Percentiles rank a stretch among this genome's conserved stretches.
Conservation (phyloP, 2,329 filamentous ascomycete species). For the Aspergillus hiratsukae region DNA sequence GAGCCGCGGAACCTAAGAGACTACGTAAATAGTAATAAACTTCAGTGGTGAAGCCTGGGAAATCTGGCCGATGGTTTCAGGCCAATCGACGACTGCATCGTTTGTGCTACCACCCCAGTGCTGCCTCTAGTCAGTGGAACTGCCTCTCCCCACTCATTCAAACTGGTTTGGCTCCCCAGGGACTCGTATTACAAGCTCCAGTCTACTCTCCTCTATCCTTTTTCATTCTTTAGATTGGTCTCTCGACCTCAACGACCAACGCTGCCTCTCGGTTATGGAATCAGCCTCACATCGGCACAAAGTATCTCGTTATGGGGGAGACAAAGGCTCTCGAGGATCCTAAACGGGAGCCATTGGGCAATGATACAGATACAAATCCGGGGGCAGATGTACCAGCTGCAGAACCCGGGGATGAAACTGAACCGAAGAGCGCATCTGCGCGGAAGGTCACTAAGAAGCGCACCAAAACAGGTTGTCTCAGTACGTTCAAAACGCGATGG, state of each 20-base stretch:
- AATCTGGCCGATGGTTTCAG: background rate
- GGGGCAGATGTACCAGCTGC: conserved; percentile 3
- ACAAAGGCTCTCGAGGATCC: background rate
- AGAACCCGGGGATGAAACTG: conserved; percentile 9
- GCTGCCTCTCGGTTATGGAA: background rate
- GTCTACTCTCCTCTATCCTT: background rate
- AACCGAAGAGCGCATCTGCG: conserved; percentile 14
- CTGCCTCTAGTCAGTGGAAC: background rate
- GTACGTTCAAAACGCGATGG: conserved; percentile 48
- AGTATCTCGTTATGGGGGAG: background rate
- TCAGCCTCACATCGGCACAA: background rate
- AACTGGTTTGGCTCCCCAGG: background rate
- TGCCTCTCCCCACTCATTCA: background rate
- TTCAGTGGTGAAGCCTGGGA: background rate
- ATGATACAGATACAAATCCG: conserved; percentile 2
- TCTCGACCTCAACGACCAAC: background rate
- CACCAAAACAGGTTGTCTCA: conserved; percentile 90
- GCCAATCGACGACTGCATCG: background rate
- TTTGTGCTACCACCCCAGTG: background rate
- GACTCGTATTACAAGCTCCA: background rate
- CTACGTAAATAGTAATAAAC: background rate
- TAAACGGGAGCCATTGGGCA: background rate
- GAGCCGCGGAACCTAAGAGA: background rate
- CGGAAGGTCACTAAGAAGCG: conserved; percentile 54
- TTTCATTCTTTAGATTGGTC: background rate